These are phyloP conservation scores for Colletotrichum scovillei DNA, from an alignment of 2,329 filamentous ascomycete species.

Conservation along the genomic window DNA sequence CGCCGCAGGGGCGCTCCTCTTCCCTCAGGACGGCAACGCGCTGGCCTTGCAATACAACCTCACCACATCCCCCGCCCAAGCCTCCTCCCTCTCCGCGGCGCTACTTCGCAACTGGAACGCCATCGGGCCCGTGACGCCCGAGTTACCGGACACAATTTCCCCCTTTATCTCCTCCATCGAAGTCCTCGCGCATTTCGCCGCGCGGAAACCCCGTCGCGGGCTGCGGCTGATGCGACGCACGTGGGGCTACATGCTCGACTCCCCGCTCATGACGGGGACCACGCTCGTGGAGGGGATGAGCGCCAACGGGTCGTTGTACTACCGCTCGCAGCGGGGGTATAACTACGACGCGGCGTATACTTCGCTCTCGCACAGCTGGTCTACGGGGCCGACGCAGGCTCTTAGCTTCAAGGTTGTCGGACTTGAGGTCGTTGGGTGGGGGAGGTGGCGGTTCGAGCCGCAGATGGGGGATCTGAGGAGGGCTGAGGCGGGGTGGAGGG, in stretches of 20 bases:
- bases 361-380: conserved; percentile 49
- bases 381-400: conserved; percentile 43
- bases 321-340: conserved; percentile 45
- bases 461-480: conserved; percentile 36
- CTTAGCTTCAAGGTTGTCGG: conserved; percentile 43
- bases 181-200: conserved; percentile 46
- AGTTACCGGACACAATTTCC: conserved; percentile 49
- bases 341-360: conserved; percentile 46
- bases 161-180: conserved; percentile 49
- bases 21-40: conserved; percentile 62
- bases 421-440: conserved; percentile 40
- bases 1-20: conserved; percentile 49
- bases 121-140: conserved; percentile 45
- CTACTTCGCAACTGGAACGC: conserved; percentile 42
- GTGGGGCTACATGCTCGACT: conserved; percentile 45
- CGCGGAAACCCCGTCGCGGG: conserved; percentile 38
- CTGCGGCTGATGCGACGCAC: conserved; percentile 43
- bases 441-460: conserved; percentile 43
- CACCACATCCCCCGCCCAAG: conserved; percentile 31
- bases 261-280: conserved; percentile 46
- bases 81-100: conserved; percentile 35
- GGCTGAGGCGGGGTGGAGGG: conserved; percentile 37
- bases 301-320: conserved; percentile 50
- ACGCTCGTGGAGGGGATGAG: conserved; percentile 50
- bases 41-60: conserved; percentile 53